Conservation (phyloP, 2,329 filamentous ascomycete species). For the Thelonectria blattea region DNA sequence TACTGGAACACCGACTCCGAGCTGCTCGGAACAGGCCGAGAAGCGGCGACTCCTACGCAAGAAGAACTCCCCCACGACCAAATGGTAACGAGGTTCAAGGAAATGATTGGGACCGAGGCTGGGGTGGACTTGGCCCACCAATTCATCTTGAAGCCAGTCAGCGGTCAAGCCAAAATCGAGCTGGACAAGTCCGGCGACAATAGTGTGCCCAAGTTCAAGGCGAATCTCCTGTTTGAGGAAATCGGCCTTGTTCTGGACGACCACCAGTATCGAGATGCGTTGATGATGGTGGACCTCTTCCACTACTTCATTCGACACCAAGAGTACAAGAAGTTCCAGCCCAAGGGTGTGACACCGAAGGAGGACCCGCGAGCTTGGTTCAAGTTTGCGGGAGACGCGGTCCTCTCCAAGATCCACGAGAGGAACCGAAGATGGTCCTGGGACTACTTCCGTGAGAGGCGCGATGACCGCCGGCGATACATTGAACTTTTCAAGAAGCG, state of each 20-base stretch:
- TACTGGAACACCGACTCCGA: constrained; percentile 98
- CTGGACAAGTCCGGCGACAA: constrained; percentile 89
- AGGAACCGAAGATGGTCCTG: constrained; percentile 93
- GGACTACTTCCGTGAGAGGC: constrained; percentile 91
- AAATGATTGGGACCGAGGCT: constrained; percentile 78
- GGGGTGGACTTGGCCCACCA: constrained; percentile 71
- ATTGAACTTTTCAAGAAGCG: constrained; percentile 97
- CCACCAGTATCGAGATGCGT: constrained; percentile 91
- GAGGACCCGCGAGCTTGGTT: constrained; percentile 94
- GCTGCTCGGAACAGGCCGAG: constrained; percentile 81
- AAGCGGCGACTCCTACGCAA: constrained; percentile 54
- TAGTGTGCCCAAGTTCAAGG: constrained; percentile 85
- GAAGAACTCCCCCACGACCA: constrained; percentile 74
- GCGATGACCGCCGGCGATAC: constrained; percentile 87
- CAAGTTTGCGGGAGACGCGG: constrained; percentile 85
- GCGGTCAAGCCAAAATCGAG: constrained; percentile 90
- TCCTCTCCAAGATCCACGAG: constrained; percentile 94
- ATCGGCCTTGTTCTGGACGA: constrained; percentile 98
- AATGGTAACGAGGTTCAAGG: constrained; percentile 76
- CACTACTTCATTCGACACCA: constrained; percentile 98
- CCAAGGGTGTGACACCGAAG: constrained; percentile 79
- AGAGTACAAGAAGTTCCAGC: constrained; percentile 92
- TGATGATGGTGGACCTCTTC: constrained; percentile 99
- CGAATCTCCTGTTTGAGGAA: constrained; percentile 91
- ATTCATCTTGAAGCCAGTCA: constrained; percentile 95